Base-by-base conservation (phyloP, 768 basidiomycete genomes). In the Postia placenta region DNA sequence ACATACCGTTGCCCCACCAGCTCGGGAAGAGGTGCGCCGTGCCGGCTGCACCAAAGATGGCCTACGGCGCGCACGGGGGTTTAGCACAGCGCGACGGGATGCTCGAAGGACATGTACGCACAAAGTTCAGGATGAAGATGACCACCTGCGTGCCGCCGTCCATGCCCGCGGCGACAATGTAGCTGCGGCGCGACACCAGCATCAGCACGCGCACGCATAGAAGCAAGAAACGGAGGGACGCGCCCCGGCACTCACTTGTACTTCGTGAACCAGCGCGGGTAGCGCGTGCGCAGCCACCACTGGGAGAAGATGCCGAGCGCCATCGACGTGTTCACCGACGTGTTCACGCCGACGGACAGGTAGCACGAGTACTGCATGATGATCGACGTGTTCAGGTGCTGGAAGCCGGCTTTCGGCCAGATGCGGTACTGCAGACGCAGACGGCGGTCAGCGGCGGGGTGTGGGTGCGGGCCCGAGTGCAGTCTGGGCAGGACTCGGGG, bases 321-420 rank as follows among this genome's bases (percentile, higher is more conserved):
- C 63, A 76, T 74, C 2, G 70, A 66, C 33, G 61, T 60, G 57
- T 76, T 74, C 17, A 77, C 69, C 5, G 70, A 74, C 11, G 72
- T 74, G 67, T 81, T 81, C 61, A 81, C 78, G 15, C 79, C 79
- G 47, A 77, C 77, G 52, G 72, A 72, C 45, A 80, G 64, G 59
- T 67, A 75, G 47, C 75, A 75, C 19, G 60, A 61, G 53, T 64
- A 64, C 55, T 64, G 62, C 37, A 60, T 49, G 50, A 64, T 69
- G 51, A 78, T 69, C 5, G 77, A 74, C 0, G 76, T 80, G 50
- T 75, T 71, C 46, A 79, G 69, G 47, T 72, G 66, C 53, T 80
- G 67, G 43, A 75, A 70, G 11, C 71, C 64, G 5, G 69, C 56
- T 46, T 74, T 73, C 15, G 81, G 80, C 64, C 60, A 79, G 57